Conservation (phyloP, 148 eudicot species). For the Persicaria maculosa region DNA sequence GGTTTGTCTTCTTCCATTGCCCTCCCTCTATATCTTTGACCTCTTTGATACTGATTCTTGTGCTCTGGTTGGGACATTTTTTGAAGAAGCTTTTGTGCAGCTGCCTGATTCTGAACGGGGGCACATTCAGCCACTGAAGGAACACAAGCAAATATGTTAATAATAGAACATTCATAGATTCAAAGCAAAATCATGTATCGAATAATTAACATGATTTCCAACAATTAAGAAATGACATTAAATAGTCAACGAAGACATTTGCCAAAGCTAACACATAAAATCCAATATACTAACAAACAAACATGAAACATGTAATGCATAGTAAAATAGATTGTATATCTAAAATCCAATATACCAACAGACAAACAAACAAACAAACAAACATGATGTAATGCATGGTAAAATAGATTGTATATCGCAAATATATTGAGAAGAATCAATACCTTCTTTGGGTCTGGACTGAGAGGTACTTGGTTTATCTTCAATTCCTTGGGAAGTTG, state of each 20-base stretch:
- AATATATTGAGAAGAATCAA: background rate
- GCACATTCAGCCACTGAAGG: constrained; percentile 52
- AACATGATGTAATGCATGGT: background rate
- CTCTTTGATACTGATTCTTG: constrained; percentile 35
- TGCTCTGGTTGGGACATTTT: constrained; percentile 54
- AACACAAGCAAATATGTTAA: constrained; percentile 2
- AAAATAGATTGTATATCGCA: background rate
- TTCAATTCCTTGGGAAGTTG: constrained; percentile 31
- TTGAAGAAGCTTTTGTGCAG: constrained; percentile 83
- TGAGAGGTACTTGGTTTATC: constrained; percentile 46
- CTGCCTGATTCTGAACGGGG: constrained; percentile 89
- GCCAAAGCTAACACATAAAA: background rate
- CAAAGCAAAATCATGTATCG: background rate
- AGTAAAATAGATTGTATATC: background rate
- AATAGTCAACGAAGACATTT: background rate
- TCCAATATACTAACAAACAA: background rate
- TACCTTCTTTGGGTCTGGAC: constrained; percentile 73
- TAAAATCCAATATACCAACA: background rate
- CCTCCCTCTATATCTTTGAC: constrained; percentile 53
- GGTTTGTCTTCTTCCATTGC: constrained; percentile 44
- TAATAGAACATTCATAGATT: background rate
- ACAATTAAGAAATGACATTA: background rate
- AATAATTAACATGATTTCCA: background rate
- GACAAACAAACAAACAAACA: no score
- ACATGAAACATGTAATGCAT: background rate